Percentiles rank a stretch among this genome's conserved stretches.
phyloP scores from a whole-genome alignment of 345 rosid species.

The Erodium maritimum region DNA sequence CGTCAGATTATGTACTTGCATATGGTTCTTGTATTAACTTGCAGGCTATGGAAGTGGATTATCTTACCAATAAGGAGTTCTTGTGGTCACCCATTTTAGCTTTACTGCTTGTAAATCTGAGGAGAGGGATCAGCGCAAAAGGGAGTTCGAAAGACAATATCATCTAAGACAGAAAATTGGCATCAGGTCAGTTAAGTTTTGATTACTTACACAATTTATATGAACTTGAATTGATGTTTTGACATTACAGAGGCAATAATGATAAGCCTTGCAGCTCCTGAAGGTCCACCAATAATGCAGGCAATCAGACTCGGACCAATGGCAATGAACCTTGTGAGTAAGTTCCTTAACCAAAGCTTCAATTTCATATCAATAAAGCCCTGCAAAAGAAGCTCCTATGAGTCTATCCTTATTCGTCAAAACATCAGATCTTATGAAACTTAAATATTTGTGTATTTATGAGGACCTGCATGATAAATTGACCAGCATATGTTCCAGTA shows the following conservation, averaged over 20 bases:
- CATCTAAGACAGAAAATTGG: too few species aligned
- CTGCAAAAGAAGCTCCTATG: slow-evolving; percentile 12
- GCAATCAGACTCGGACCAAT: slow-evolving; percentile 51
- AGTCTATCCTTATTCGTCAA: not conserved
- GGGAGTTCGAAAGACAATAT: too few species aligned
- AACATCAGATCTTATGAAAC: too few species aligned
- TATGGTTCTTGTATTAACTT: not conserved
- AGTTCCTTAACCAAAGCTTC: slow-evolving; percentile 48
- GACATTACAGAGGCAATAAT: slow-evolving; percentile 64
- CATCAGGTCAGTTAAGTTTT: too few species aligned
- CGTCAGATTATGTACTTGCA: not conserved
- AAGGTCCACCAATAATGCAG: slow-evolving; percentile 44
- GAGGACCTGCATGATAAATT: slow-evolving; percentile 49
- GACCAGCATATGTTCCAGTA: slow-evolving; percentile 67
- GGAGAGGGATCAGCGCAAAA: too few species aligned
- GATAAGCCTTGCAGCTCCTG: slow-evolving; percentile 49
- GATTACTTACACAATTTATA: too few species aligned
- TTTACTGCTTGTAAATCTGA: too few species aligned
- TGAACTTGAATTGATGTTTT: too few species aligned
- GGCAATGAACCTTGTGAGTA: slow-evolving; percentile 51
- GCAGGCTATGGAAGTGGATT: not conserved
- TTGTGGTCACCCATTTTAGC: too few species aligned
- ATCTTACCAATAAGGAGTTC: too few species aligned
- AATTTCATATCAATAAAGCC: slow-evolving; percentile 53
- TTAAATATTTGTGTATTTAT: too few species aligned